Percentiles rank a stretch among this genome's conserved stretches.
Conservation (phyloP, 2,329 filamentous ascomycete species). For the Phialophora expanda region DNA sequence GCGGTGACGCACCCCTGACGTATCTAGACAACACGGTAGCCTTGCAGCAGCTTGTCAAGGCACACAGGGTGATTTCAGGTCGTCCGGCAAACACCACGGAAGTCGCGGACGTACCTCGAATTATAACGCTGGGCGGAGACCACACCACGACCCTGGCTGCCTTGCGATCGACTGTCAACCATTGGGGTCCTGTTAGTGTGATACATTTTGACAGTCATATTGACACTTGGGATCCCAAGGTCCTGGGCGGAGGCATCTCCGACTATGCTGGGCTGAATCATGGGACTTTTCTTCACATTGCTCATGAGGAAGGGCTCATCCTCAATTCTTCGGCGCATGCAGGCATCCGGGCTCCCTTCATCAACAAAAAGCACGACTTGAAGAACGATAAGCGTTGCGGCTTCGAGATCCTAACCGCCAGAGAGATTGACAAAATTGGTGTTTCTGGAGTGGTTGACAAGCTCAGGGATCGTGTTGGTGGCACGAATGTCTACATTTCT, state of each 20-base stretch:
- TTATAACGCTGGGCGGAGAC: conserved; percentile 61
- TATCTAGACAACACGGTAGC: conserved; percentile 61
- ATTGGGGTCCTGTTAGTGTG: conserved; percentile 60
- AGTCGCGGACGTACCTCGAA: conserved; percentile 52
- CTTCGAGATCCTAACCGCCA: conserved; percentile 59
- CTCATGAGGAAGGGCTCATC: conserved; percentile 63
- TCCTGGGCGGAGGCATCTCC: conserved; percentile 58
- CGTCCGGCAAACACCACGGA: conserved; percentile 51
- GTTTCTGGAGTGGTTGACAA: conserved; percentile 54
- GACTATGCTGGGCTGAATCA: conserved; percentile 63
- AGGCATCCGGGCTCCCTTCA: conserved; percentile 59
- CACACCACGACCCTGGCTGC: conserved; percentile 62
- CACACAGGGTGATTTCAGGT: conserved; percentile 57
- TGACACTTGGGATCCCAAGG: conserved; percentile 61
- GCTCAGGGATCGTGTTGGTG: conserved; percentile 54
- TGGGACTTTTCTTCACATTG: conserved; percentile 62
- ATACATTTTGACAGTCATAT: conserved; percentile 64
- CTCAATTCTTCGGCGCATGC: conserved; percentile 62
- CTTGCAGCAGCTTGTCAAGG: conserved; percentile 58
- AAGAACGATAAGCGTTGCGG: conserved; percentile 60
- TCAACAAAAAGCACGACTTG: conserved; percentile 57
- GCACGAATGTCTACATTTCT: conserved; percentile 59
- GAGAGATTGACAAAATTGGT: conserved; percentile 59
- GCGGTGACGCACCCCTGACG: conserved; percentile 60
- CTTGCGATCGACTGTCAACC: conserved; percentile 54